Conservation (phyloP, 176 grass and related monocot species). For the Chrysopogon serrulatus region DNA sequence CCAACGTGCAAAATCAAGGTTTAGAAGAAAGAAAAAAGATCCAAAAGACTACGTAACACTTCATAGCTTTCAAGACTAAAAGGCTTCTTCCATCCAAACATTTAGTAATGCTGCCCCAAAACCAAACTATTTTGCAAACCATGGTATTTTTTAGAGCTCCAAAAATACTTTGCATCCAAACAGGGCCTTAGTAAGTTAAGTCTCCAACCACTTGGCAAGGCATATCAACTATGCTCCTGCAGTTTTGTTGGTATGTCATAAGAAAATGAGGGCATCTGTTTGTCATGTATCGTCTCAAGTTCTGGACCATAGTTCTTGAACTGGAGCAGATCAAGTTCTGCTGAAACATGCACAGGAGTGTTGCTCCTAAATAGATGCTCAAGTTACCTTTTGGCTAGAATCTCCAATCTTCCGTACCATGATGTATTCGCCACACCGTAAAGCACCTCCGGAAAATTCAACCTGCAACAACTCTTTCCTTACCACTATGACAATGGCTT, state of each 20-base stretch:
- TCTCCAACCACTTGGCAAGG: neutral
- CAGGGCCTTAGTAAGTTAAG: neutral
- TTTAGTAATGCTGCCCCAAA: neutral
- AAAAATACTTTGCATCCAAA: neutral
- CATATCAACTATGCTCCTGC: neutral
- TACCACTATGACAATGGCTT: neutral
- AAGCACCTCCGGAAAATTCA: constrained; percentile 76
- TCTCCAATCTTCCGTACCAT: constrained; percentile 82
- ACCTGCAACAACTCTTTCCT: constrained; percentile 46
- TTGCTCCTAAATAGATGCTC: neutral
- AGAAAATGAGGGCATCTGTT: neutral
- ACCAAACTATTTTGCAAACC: neutral
- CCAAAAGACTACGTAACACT: neutral
- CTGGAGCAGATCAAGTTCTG: neutral
- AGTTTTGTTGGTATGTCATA: neutral
- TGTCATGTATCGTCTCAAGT: neutral
- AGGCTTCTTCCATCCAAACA: neutral
- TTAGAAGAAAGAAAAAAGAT: neutral
- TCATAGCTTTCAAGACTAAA: neutral
- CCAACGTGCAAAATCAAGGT: neutral
- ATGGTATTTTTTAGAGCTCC: neutral
- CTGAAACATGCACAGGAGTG: neutral
- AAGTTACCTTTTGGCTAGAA: constrained; percentile 73
- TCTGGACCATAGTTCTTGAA: neutral
- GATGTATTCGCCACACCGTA: constrained; percentile 80